Percentiles rank a stretch among this genome's conserved stretches.
phyloP scores from a whole-genome alignment of 2,329 filamentous ascomycete genomes.

The Exophiala sp. region DNA sequence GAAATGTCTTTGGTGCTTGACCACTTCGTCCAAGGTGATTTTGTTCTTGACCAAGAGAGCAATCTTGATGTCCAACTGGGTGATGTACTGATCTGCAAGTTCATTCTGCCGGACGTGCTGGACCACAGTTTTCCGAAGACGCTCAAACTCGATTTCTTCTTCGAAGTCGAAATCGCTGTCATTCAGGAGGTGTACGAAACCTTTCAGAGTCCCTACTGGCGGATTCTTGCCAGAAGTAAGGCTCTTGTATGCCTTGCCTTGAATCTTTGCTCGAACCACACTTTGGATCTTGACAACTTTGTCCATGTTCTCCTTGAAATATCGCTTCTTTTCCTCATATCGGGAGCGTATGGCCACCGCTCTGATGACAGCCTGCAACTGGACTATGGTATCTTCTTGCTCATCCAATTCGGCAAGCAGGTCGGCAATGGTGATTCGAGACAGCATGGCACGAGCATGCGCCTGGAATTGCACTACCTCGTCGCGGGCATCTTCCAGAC shows the following conservation, averaged over 20 bases:
- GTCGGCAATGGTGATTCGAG: slow-evolving; percentile 66
- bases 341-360: slow-evolving; percentile 66
- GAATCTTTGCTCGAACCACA: slow-evolving; percentile 87
- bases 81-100: slow-evolving; percentile 94
- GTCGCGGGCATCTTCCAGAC: slow-evolving; percentile 62
- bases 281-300: slow-evolving; percentile 99
- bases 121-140: slow-evolving; percentile 89
- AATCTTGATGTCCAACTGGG: slow-evolving; percentile 98
- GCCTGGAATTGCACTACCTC: slow-evolving; percentile 67
- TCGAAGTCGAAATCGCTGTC: slow-evolving; percentile 99
- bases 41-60: slow-evolving; percentile 98
- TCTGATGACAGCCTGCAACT: slow-evolving; percentile 67
- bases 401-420: slow-evolving; percentile 72
- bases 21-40: slow-evolving; percentile 95
- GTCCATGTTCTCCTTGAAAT: slow-evolving; percentile 95
- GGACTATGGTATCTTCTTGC: slow-evolving; percentile 69
- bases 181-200: slow-evolving; percentile 94
- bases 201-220: slow-evolving; percentile 92
- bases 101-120: slow-evolving; percentile 97
- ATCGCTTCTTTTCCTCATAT: slow-evolving; percentile 79
- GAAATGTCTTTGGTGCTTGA: slow-evolving; percentile 93
- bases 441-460: slow-evolving; percentile 69
- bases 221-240: slow-evolving; percentile 94
- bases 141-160: slow-evolving; percentile 94
- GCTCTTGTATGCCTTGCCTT: slow-evolving; percentile 97